Conservation (phyloP, 371 early-diverging fungal genomes). For the Mortierella sp. region DNA sequence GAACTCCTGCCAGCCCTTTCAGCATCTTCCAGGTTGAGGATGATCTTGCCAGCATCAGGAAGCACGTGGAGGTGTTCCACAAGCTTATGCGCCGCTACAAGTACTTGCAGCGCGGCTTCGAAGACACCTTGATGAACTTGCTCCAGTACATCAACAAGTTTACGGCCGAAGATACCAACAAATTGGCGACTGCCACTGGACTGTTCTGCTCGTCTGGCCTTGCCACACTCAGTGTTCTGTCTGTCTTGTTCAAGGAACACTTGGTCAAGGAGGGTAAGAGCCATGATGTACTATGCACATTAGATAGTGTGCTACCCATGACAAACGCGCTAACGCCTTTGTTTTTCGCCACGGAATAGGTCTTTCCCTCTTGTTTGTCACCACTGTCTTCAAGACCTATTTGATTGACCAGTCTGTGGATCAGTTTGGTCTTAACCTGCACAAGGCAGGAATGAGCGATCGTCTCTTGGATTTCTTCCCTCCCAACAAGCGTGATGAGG, state of each 20-base stretch:
- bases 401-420: slow-evolving; percentile 80
- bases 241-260: slow-evolving; percentile 88
- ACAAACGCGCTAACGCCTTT: background rate
- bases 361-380: slow-evolving; percentile 81
- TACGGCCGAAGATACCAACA: slow-evolving; percentile 78
- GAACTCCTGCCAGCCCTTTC: slow-evolving; percentile 83
- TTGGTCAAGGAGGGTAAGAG: slow-evolving; percentile 86
- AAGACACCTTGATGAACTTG: slow-evolving; percentile 86
- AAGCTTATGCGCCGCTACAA: slow-evolving; percentile 93
- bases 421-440: slow-evolving; percentile 76
- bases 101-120: slow-evolving; percentile 88
- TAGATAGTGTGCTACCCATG: background rate
- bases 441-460: slow-evolving; percentile 75
- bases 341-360: slow-evolving; percentile 45
- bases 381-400: slow-evolving; percentile 84
- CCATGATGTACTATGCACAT: too few relatives aligned
- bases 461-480: slow-evolving; percentile 92
- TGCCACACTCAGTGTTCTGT: slow-evolving; percentile 74
- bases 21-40: slow-evolving; percentile 84
- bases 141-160: slow-evolving; percentile 91
- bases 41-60: slow-evolving; percentile 74
- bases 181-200: slow-evolving; percentile 83
- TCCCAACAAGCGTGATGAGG: slow-evolving; percentile 88
- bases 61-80: slow-evolving; percentile 83
- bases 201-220: slow-evolving; percentile 77